Evolutionary conservation across 75 land plant genomes (phyloP).

Genomic region (Picea sitchensis): DNA sequence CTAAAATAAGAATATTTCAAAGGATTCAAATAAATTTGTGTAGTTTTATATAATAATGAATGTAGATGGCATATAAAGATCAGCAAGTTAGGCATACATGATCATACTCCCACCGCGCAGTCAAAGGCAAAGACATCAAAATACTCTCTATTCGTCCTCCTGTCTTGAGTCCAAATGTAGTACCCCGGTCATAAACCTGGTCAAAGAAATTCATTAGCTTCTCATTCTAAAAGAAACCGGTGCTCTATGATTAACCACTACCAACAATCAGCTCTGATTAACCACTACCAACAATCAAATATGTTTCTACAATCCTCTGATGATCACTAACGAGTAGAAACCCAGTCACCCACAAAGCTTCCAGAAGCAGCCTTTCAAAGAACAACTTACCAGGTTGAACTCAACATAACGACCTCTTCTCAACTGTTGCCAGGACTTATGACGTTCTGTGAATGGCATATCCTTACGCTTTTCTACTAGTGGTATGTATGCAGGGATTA

Average conservation of each 20-base stretch:
- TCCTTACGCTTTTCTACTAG: slow-evolving; percentile 81
- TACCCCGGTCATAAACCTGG: slow-evolving; percentile 98
- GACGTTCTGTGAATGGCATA: slow-evolving; percentile 62
- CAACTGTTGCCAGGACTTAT: slow-evolving; percentile 96
- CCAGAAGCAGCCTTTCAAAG: background rate
- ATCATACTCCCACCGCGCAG: slow-evolving; percentile 97
- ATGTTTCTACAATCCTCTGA: background rate
- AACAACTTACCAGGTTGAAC: slow-evolving; percentile 79
- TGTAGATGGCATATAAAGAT: background rate
- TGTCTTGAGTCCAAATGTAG: slow-evolving; percentile 96
- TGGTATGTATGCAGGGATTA: slow-evolving; percentile 93
- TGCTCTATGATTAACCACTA: background rate
- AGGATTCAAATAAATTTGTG: background rate
- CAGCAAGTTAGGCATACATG: slow-evolving; percentile 61
- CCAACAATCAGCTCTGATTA: too few species aligned
- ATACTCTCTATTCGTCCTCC: slow-evolving; percentile 99
- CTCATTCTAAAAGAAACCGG: background rate
- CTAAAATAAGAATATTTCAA: background rate
- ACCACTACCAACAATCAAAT: background rate
- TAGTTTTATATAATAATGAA: background rate
- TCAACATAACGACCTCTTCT: slow-evolving; percentile 98
- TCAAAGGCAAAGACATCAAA: slow-evolving; percentile 91
- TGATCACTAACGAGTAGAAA: background rate
- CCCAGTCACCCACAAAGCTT: background rate
- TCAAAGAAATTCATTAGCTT: slow-evolving; percentile 2